These are phyloP conservation scores for Achlya hypogyna DNA, from an alignment of 352 stramenopile species.

Conservation along the genomic window DNA sequence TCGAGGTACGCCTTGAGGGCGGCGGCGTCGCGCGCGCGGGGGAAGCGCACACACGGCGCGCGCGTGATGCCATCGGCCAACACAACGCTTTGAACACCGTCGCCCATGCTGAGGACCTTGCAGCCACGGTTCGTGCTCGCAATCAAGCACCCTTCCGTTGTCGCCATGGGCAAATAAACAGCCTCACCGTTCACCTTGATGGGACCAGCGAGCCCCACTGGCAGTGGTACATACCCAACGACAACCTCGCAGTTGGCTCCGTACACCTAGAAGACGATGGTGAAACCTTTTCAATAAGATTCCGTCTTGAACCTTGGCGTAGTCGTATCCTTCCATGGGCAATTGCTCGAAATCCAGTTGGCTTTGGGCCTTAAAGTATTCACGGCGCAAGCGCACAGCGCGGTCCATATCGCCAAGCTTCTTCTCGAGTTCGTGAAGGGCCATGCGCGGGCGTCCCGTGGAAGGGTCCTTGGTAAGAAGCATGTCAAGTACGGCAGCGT, in stretches of 20 bases:
- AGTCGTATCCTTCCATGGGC: conserved; percentile 42
- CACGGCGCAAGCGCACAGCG: conserved; percentile 62
- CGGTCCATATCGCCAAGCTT: conserved; percentile 59
- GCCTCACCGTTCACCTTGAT: conserved; percentile 74
- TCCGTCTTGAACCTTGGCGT: conserved; percentile 24
- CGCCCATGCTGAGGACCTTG: conserved; percentile 72
- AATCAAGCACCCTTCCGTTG: conserved; percentile 86
- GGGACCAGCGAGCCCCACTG: conserved; percentile 81
- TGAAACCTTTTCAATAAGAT: no score
- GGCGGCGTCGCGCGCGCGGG: conserved; percentile 29
- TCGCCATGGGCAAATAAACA: conserved; percentile 88
- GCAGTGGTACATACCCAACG: conserved; percentile 83
- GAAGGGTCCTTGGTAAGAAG: background rate
- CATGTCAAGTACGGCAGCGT: background rate
- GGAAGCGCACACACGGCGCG: conserved; percentile 74
- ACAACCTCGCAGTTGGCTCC: conserved; percentile 90
- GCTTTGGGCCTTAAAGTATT: conserved; percentile 25
- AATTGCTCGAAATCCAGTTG: conserved; percentile 16
- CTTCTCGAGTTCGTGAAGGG: conserved; percentile 78
- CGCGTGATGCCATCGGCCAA: conserved; percentile 85
- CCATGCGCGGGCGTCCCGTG: conserved; percentile 13
- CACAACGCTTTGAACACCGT: conserved; percentile 50
- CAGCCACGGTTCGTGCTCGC: conserved; percentile 84
- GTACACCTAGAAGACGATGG: conserved; percentile 51
- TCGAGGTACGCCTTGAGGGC: conserved; percentile 41